These are phyloP conservation scores for Melianthus villosus DNA, from an alignment of 441 rosid genomes.

Conservation along the genomic window DNA sequence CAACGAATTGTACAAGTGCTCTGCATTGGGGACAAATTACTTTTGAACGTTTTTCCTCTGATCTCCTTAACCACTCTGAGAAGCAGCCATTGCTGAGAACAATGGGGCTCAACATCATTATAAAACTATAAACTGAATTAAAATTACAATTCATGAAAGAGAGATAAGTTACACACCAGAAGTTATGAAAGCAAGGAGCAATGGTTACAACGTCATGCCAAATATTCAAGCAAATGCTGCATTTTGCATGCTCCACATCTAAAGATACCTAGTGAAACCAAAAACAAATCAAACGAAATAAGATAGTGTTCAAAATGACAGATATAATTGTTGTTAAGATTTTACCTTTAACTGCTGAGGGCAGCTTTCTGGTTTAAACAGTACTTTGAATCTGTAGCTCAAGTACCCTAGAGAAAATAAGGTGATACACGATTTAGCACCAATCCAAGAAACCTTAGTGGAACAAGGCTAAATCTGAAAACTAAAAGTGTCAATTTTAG, in stretches of 20 bases:
- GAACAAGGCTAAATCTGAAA: background rate
- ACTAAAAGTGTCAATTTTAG: background rate
- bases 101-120: no score
- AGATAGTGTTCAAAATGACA: no score
- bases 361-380: slow-evolving; percentile 30
- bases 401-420: slow-evolving; percentile 31
- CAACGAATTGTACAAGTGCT: slow-evolving; percentile 65
- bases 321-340: no score
- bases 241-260: slow-evolving; percentile 64
- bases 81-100: slow-evolving; percentile 81
- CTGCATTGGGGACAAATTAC: slow-evolving; percentile 94
- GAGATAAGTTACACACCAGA: no score
- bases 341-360: slow-evolving; percentile 39
- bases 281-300: background rate
- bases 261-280: slow-evolving; percentile 34
- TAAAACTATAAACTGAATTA: no score
- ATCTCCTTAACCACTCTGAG: slow-evolving; percentile 88
- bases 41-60: slow-evolving; percentile 39
- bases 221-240: slow-evolving; percentile 79
- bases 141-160: no score
- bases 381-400: slow-evolving; percentile 51
- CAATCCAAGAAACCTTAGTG: background rate
- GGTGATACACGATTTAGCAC: no score
- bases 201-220: slow-evolving; percentile 89
- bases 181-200: slow-evolving; percentile 92